Percentiles rank a stretch among this genome's conserved stretches.
Evolutionary conservation across 371 early-diverging fungal genomes (phyloP).

Genomic region (Mucor piriformis): DNA sequence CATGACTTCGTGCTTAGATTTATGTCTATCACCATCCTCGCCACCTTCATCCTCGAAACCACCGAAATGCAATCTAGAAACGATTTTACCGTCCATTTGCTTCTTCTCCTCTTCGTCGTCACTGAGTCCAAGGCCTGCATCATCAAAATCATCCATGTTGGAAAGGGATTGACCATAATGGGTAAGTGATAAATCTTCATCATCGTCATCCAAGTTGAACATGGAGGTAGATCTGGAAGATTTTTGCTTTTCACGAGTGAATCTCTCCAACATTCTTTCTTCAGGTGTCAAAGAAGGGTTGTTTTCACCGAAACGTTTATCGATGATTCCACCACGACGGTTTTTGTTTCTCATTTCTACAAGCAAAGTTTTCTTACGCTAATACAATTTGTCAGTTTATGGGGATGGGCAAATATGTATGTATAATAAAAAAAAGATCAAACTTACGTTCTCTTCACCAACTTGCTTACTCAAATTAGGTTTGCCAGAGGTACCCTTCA

Average conservation of each 20-base stretch:
- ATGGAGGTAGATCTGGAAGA: slow-evolving; percentile 43
- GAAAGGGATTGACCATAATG: slow-evolving; percentile 91
- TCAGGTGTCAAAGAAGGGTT: slow-evolving; percentile 86
- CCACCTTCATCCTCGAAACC: slow-evolving; percentile 72
- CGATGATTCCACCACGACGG: slow-evolving; percentile 80
- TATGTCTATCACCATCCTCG: slow-evolving; percentile 58
- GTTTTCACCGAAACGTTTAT: slow-evolving; percentile 95
- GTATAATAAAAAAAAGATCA: not conserved
- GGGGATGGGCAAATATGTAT: no score
- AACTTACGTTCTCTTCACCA: slow-evolving; percentile 77
- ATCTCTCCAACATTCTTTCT: slow-evolving; percentile 94
- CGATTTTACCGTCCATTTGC: slow-evolving; percentile 71
- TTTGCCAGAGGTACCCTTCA: slow-evolving; percentile 81
- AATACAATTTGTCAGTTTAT: no score
- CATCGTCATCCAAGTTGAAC: slow-evolving; percentile 86
- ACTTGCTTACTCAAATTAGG: slow-evolving; percentile 81
- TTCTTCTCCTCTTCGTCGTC: slow-evolving; percentile 64
- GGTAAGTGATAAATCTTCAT: slow-evolving; percentile 67
- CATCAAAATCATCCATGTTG: slow-evolving; percentile 82
- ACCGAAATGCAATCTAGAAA: slow-evolving; percentile 83
- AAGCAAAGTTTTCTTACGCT: slow-evolving; percentile 84
- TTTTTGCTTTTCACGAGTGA: slow-evolving; percentile 82
- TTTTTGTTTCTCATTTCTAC: slow-evolving; percentile 73
- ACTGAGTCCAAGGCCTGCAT: slow-evolving; percentile 62
- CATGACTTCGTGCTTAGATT: slow-evolving; percentile 93